phyloP scores from a whole-genome alignment of 495 filamentous ascomycete species.

The Neurospora africana region DNA sequence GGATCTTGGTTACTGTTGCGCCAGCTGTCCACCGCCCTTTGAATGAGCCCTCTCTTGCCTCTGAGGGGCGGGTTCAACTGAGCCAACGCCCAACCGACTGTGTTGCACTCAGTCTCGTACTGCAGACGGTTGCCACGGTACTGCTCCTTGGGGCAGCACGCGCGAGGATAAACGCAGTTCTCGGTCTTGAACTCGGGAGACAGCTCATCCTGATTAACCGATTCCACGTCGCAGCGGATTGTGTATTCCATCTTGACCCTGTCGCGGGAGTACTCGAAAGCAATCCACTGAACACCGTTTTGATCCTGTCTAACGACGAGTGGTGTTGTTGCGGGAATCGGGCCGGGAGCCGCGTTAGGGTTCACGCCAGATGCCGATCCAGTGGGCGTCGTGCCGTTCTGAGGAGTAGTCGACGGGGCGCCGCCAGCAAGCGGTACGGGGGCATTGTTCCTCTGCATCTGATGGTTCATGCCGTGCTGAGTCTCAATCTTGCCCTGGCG shows the following conservation, averaged over 20 bases:
- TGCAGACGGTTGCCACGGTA: constrained; percentile 90
- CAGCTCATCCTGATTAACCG: constrained; percentile 80
- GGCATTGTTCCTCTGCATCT: constrained; percentile 43
- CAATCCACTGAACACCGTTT: constrained; percentile 98
- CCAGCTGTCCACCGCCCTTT: constrained; percentile 97
- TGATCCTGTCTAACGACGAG: constrained; percentile 90
- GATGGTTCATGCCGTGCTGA: constrained; percentile 40
- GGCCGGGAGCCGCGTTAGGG: constrained; percentile 87
- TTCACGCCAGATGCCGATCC: constrained; percentile 49
- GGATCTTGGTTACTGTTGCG: constrained; percentile 97
- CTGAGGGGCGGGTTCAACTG: constrained; percentile 82
- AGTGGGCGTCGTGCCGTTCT: constrained; percentile 41
- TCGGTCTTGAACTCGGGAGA: constrained; percentile 86
- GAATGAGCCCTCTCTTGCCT: constrained; percentile 90
- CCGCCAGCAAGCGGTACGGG: constrained; percentile 38
- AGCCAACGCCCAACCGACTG: constrained; percentile 92
- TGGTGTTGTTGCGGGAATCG: constrained; percentile 95
- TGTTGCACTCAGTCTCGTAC: constrained; percentile 98
- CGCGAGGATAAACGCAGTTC: constrained; percentile 95
- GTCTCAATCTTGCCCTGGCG: constrained; percentile 49
- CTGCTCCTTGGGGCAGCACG: constrained; percentile 89
- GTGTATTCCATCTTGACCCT: constrained; percentile 99
- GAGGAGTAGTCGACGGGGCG: constrained; percentile 29
- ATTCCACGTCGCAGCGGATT: constrained; percentile 95
- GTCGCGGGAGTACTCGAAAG: constrained; percentile 95